Percentiles rank a stretch among this genome's conserved stretches.
Evolutionary conservation across 805 yeast genomes (phyloP).

Genomic region (Saturnispora galanensis): DNA sequence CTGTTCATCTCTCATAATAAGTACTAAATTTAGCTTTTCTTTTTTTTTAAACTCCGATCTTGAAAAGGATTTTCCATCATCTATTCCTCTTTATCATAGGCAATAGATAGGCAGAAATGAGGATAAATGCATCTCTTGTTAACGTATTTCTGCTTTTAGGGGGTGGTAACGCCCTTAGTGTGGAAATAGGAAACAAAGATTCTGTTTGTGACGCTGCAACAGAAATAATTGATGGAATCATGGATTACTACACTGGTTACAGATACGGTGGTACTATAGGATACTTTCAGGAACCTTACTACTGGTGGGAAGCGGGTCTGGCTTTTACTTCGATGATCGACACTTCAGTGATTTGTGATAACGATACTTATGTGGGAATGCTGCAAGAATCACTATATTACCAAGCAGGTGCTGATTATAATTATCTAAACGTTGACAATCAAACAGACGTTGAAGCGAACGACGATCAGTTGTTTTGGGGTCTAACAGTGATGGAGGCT

Average conservation of each 20-base stretch:
- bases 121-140: too few species aligned
- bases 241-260: conserved; percentile 70
- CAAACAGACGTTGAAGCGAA: conserved; percentile 80
- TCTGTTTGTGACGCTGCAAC: conserved; percentile 40
- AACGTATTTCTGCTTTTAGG: neutral
- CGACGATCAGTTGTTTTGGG: conserved; percentile 92
- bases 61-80: too few species aligned
- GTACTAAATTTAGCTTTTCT: too few species aligned
- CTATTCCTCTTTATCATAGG: too few species aligned
- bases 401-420: conserved; percentile 58
- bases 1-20: too few species aligned
- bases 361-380: conserved; percentile 47
- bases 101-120: too few species aligned
- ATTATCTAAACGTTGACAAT: conserved; percentile 62
- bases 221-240: conserved; percentile 56
- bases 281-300: conserved; percentile 62
- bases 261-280: conserved; percentile 61
- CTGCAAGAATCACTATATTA: conserved; percentile 50
- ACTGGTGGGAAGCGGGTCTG: conserved; percentile 91
- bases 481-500: conserved; percentile 73
- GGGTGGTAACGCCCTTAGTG: conserved; percentile 6
- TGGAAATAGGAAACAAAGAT: conserved; percentile 14
- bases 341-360: conserved; percentile 57
- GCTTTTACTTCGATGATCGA: conserved; percentile 61
- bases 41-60: too few species aligned